These are phyloP conservation scores for Lumnitzera littorea DNA, from an alignment of 345 rosid species.

Conservation along the genomic window DNA sequence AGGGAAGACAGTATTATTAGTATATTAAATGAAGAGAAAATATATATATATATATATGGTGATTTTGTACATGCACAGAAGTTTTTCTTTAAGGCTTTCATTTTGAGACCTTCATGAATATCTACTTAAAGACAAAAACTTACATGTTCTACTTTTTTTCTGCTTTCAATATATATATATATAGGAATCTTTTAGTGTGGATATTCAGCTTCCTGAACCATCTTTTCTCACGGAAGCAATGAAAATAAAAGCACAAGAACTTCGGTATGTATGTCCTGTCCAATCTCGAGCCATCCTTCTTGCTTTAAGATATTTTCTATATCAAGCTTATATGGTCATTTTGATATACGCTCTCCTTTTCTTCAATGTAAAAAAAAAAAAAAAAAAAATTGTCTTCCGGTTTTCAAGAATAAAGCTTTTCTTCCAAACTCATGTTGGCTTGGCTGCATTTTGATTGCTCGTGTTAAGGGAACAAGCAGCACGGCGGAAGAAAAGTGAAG, in stretches of 20 bases:
- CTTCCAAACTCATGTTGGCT: background rate
- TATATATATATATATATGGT: too few species aligned
- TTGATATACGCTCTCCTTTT: too few species aligned
- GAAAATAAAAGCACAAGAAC: slow-evolving; percentile 42
- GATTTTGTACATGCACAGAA: too few species aligned
- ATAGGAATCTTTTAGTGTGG: slow-evolving; percentile 62
- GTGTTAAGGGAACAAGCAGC: slow-evolving; percentile 46
- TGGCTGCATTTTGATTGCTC: slow-evolving; percentile 1
- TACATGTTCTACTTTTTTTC: background rate
- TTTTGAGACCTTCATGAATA: background rate
- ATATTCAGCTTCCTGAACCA: slow-evolving; percentile 51
- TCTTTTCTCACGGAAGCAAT: slow-evolving; percentile 30
- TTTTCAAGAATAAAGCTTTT: background rate
- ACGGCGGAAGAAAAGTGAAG: slow-evolving; percentile 36
- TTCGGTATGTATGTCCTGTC: slow-evolving; percentile 30
- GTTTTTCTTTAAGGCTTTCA: background rate
- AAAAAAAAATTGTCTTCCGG: background rate
- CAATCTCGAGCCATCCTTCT: background rate
- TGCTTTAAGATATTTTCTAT: too few species aligned
- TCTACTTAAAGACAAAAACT: background rate
- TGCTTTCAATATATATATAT: background rate
- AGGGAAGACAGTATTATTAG: too few species aligned
- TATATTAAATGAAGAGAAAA: too few species aligned
- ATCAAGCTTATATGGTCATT: too few species aligned
- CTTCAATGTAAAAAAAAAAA: too few species aligned